Conservation (phyloP, 208 protist species). For the Endotrypanum monterogeii region DNA sequence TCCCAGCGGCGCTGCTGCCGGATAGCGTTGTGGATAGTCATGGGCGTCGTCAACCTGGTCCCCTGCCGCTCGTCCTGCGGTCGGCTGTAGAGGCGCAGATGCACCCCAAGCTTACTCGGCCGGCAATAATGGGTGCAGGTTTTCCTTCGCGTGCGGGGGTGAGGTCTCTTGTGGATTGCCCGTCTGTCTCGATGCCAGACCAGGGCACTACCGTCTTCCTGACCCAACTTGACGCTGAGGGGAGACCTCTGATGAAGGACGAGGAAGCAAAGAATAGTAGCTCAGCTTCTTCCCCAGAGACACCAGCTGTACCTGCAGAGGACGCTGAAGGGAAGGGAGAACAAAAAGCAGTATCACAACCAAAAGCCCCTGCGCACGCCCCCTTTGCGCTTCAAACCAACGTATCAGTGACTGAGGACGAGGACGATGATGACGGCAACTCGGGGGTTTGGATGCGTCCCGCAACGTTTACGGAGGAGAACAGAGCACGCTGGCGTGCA, state of each 20-base stretch:
- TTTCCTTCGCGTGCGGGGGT: neutral
- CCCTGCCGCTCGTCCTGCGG: constrained; percentile 19
- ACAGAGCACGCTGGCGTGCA: constrained; percentile 61
- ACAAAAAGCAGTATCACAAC: neutral
- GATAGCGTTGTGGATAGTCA: constrained; percentile 25
- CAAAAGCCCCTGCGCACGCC: neutral
- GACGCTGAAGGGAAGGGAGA: neutral
- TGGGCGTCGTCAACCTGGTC: constrained; percentile 4
- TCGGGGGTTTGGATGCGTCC: constrained; percentile 14
- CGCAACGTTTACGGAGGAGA: constrained; percentile 11
- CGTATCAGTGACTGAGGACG: neutral
- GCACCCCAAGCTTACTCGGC: neutral
- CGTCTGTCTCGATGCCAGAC: neutral
- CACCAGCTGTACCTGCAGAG: no score
- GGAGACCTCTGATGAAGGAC: neutral
- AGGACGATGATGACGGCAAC: constrained; percentile 1
- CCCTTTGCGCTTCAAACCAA: neutral
- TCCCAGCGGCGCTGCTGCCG: constrained; percentile 62
- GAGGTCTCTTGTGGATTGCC: constrained; percentile 7
- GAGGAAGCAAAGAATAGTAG: neutral
- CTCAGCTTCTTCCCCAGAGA: neutral
- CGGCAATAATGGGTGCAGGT: neutral
- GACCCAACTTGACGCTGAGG: constrained; percentile 26
- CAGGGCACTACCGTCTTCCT: constrained; percentile 31
- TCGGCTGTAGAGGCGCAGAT: constrained; percentile 26